phyloP scores from a whole-genome alignment of 371 early-diverging fungal genomes.

The Mucor piriformis region DNA sequence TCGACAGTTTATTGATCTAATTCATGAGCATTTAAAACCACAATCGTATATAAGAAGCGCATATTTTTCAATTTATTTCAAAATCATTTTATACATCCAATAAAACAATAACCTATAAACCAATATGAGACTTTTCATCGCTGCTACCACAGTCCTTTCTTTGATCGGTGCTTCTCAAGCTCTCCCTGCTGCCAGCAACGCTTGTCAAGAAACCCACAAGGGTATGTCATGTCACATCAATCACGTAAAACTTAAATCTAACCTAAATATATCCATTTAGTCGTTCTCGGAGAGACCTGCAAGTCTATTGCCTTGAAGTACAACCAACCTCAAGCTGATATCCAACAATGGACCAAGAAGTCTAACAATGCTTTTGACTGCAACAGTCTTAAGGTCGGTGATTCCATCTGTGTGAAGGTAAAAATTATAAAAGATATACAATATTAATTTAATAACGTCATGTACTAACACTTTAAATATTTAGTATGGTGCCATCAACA shows the following conservation, averaged over 20 bases:
- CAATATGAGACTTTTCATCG: background rate
- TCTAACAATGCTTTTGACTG: background rate
- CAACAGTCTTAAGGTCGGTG: background rate
- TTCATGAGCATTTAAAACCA: too few species aligned
- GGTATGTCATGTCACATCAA: background rate
- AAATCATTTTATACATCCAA: background rate
- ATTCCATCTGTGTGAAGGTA: background rate
- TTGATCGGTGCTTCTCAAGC: background rate
- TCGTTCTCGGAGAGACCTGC: background rate
- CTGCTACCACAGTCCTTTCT: background rate
- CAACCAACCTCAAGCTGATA: background rate
- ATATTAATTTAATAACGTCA: background rate
- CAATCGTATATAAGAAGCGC: too few species aligned
- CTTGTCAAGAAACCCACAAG: background rate
- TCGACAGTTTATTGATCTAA: too few species aligned
- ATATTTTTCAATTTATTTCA: background rate
- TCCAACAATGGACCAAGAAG: background rate
- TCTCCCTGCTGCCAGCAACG: background rate
- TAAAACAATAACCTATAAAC: background rate
- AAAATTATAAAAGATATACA: too few species aligned
- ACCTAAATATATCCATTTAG: background rate
- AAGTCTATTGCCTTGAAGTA: background rate
- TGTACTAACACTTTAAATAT: background rate
- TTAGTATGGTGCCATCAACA: background rate
- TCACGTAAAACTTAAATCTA: background rate